Evolutionary conservation across 2,329 filamentous ascomycete species (phyloP), one percentile per base, ranked within the genome.

Genomic region (Cladophialophora yegresii): DNA sequence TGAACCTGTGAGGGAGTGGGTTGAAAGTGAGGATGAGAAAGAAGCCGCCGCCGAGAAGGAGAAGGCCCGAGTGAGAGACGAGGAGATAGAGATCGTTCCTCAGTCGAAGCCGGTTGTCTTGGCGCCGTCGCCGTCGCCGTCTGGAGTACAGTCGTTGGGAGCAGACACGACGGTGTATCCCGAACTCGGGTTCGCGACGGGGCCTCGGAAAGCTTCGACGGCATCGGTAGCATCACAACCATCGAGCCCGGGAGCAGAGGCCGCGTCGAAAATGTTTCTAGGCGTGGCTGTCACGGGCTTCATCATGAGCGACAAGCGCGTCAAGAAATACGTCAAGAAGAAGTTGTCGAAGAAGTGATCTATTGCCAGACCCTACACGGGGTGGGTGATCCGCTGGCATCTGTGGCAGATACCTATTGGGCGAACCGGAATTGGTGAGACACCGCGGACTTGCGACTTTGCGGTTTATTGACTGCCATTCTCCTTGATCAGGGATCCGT

Each of bases 201-300:
- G 55, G 13, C 16, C 47, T 13, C 40, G 6, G 7, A 30, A 26
- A 45, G 33, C 54, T 20, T 26, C 45, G 1, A 32, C 50, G 4
- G 54, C 56, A 12, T 20, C 32, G 32, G 16, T 50, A 5, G 22
- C 49, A 51, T 47, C 61, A 8, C 12, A 49, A 30, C 20, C 57
- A 45, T 45, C 20, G 16, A 32, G 28, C 16, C 59, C 57, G 8
- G 54, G 61, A 9, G 54, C 63, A 9, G 47, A 50, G 47, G 62
- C 62, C 9, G 68, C 64, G 2, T 56, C 59, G n/a, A 61, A 65
- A 16, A 40, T 68, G 47, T 68, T 70, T 53, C 51, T 68, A 10
- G 68, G 68, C 20, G 58, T 61, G n/a, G 68, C 68, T 16, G 60
- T 67, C 20, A 62, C 61, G 13, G 64, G 66, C 10, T 66, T 66